Percentiles rank a stretch among this genome's conserved stretches.
Evolutionary conservation across 805 yeast genomes (phyloP).

Genomic region (Deakozyma indianensis): DNA sequence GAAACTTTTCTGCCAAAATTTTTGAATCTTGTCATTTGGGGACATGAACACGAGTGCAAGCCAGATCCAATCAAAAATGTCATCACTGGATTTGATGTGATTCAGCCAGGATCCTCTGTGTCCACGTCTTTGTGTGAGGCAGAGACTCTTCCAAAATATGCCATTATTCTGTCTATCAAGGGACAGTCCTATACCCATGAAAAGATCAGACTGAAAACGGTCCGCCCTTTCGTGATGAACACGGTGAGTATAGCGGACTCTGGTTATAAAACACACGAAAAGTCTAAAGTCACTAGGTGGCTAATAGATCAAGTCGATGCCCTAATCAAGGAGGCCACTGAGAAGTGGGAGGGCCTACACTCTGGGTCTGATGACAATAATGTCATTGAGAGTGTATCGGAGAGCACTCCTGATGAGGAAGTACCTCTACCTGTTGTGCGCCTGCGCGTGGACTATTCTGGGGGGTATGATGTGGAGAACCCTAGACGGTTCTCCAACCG

Average conservation of each 20-base stretch:
- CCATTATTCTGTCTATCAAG: constrained; percentile 47
- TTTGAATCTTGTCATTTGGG: constrained; percentile 82
- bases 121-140: constrained; percentile 84
- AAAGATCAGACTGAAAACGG: constrained; percentile 49
- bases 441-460: constrained; percentile 74
- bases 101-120: constrained; percentile 89
- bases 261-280: constrained; percentile 45
- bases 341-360: constrained; percentile 27
- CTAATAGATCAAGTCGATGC: constrained; percentile 50
- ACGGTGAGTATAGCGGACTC: constrained; percentile 40
- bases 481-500: constrained; percentile 78
- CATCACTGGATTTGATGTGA: constrained; percentile 52
- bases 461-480: constrained; percentile 85
- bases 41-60: constrained; percentile 93
- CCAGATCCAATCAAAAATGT: constrained; percentile 45
- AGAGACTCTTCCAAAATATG: constrained; percentile 63
- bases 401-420: constrained; percentile 19
- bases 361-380: constrained; percentile 10
- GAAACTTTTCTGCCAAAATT: constrained; percentile 73
- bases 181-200: constrained; percentile 23
- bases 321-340: constrained; percentile 45
- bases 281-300: constrained; percentile 45
- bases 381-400: constrained; percentile 4
- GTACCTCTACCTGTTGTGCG: constrained; percentile 73
- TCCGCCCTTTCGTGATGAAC: constrained; percentile 70